A percentile compares a stretch with the other conserved stretches of the same genome.
Evolutionary conservation across 495 filamentous ascomycete species (phyloP).

Genomic region (Astrothelium subdiscretum): DNA sequence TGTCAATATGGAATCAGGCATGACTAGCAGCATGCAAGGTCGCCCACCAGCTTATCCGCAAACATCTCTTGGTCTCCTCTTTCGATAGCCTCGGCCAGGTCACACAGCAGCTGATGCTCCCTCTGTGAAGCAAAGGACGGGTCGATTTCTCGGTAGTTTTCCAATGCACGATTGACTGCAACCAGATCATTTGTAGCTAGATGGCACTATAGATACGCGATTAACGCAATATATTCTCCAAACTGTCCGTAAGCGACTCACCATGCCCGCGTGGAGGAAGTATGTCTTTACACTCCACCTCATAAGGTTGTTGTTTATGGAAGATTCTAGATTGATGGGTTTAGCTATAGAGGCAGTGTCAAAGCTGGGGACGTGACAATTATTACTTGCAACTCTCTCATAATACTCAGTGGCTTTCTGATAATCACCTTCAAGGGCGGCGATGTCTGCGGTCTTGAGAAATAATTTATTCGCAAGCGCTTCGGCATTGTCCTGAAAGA

Average conservation of each 20-base stretch:
- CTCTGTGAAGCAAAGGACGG: constrained; percentile 59
- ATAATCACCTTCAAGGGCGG: constrained; percentile 70
- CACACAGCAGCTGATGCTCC: constrained; percentile 67
- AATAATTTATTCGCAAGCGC: constrained; percentile 86
- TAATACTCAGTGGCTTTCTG: constrained; percentile 67
- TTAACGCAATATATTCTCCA: background rate
- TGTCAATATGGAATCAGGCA: background rate
- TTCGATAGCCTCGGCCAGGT: constrained; percentile 60
- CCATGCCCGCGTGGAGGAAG: constrained; percentile 76
- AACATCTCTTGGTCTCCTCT: constrained; percentile 66
- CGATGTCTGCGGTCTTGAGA: constrained; percentile 78
- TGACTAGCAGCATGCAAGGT: background rate
- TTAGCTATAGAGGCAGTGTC: background rate
- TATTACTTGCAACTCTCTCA: constrained; percentile 58
- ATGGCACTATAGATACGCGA: constrained; percentile 11
- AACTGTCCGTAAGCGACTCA: background rate
- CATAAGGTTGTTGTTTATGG: constrained; percentile 61
- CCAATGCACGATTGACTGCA: constrained; percentile 60
- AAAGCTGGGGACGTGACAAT: constrained; percentile 51
- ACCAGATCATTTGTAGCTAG: constrained; percentile 50
- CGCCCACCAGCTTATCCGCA: constrained; percentile 57
- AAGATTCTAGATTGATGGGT: constrained; percentile 1
- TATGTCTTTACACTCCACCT: constrained; percentile 88
- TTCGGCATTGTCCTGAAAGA: constrained; percentile 54
- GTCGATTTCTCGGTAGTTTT: constrained; percentile 73